Base-by-base conservation (phyloP, 2,329 filamentous ascomycete genomes). In the Pseudopithomyces maydicus region DNA sequence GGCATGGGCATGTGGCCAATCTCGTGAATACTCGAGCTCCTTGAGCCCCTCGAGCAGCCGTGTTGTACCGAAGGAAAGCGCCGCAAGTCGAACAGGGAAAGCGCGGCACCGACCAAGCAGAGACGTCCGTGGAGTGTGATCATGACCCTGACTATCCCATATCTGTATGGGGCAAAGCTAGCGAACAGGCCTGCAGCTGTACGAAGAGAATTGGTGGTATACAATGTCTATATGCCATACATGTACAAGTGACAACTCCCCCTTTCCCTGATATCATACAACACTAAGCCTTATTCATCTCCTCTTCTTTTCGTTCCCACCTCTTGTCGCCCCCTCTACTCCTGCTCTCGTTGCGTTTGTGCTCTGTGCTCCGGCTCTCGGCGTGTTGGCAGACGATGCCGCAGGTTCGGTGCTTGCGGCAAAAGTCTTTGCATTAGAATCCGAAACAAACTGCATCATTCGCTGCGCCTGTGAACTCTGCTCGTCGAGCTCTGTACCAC, bases 401-500 rank as follows among this genome's bases (percentile, higher is more conserved):
- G 42, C 5, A 29, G 10, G 2, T 2, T 44, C 20, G 15, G 7
- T 14, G 14, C 17, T 8, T 10, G 11, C n/a, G 2, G 19, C 44
- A 12, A 26, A 39, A 7, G 35, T 22, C 11, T 43, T 43, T 11
- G 38, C 38, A 11, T 33, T 15, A 6, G 48, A 10, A 20, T 51
- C n/a, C 23, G 35, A 10, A 6, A n/a, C 48, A 22, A 51, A 51
- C 20, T 42, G 17, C 32, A 42, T 19, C 4, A 51, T 32, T 3
- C 32, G 36, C 41, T 55, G 55, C 15, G 64, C 69, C 52, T 59
- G 47, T 1, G 19, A 56, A 43, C 66, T 70, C 57, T 59, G 45
- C 59, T 65, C 62, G 49, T 65, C 69, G 47, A 71, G 20, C 54
- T 51, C 52, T 52, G 8, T 64, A 1, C 65, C 66, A 49, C 63